Conservation (phyloP, 441 rosid genomes). For the Adansonia gregorii region DNA sequence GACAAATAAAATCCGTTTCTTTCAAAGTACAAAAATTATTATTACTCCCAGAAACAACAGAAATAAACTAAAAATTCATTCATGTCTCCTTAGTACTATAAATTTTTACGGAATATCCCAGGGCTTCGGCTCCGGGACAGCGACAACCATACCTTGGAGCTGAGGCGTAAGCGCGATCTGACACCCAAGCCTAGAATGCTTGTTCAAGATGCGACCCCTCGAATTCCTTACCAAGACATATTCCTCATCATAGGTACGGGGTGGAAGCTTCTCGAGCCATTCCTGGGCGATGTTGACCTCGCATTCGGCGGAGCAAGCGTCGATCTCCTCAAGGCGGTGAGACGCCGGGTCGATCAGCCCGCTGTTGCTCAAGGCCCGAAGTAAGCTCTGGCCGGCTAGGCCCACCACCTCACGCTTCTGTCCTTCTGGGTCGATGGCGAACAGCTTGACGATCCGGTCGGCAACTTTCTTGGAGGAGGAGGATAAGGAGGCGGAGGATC, state of each 20-base stretch:
- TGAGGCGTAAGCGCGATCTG: conserved; percentile 75
- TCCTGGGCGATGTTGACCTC: conserved; percentile 96
- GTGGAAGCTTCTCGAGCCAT: conserved; percentile 83
- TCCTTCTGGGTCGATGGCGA: conserved; percentile 80
- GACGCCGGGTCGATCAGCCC: conserved; percentile 87
- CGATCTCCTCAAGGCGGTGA: conserved; percentile 88
- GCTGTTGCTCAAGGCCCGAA: conserved; percentile 63
- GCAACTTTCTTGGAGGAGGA: conserved; percentile 67
- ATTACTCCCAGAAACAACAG: conserved; percentile 19
- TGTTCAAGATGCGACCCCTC: conserved; percentile 77
- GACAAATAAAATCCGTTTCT: conserved; percentile 21
- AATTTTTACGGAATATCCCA: conserved; percentile 82
- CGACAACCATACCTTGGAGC: conserved; percentile 96
- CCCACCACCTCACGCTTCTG: conserved; percentile 71
- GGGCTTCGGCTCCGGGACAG: conserved; percentile 93
- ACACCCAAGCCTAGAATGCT: conserved; percentile 85
- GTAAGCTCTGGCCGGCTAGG: conserved; percentile 82
- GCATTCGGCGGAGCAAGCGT: conserved; percentile 94
- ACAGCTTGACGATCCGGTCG: conserved; percentile 84
- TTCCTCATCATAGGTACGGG: conserved; percentile 88
- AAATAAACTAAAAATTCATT: conserved; percentile 2
- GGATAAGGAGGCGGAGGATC: conserved; percentile 42
- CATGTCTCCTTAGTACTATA: background rate
- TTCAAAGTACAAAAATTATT: conserved; percentile 27
- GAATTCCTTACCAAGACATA: conserved; percentile 79